Evolutionary conservation across 495 filamentous ascomycete genomes (phyloP), one percentile per base, ranked within the genome.

Genomic region (Stereocaulon alpinum): DNA sequence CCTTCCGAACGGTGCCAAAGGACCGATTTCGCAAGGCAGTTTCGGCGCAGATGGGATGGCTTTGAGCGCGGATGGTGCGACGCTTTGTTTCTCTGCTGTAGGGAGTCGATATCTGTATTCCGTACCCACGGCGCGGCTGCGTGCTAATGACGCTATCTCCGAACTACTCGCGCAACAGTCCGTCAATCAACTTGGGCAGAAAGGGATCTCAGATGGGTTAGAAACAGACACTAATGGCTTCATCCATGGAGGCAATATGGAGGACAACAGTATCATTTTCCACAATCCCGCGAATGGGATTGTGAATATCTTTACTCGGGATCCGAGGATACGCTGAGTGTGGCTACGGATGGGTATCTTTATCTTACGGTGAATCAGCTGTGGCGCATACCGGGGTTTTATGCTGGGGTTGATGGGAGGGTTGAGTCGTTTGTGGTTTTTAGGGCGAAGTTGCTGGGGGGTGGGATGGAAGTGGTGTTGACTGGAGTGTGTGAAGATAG

Each of bases 21-120:
- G 30, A 40, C 67, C 69, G 17, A 64, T 72, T 24, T 61, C 58
- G 10, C 68, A 66, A 47, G 40, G 63, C 22, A 45, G 48, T 34
- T 68, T 72, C 55, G 74, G 73, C 61, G 47, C 69, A 14, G 74
- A 76, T 55, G 74, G 74, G 22, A 71, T 74, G 50, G 67, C 73
- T 0, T 47, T 74, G 17, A 70, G 65, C 24, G 69, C 71, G 1
- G 69, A 74, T 58, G 73, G 71, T 17, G 61, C 62, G 9, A 70
- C 71, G 3, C 60, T 75, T 0, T 76, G 63, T 64, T 76, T 52
- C 34, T 62, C 69, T 17, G 44, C 70, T 7, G 64, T 73, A 4
- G 69, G 62, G 4, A 34, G 51, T 1, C 65, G 71, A 2, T 56
- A 68, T 22, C 55, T 77, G 3, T 75, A 71, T 61, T 65, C 62